Percentiles rank a stretch among this genome's conserved stretches.
Conservation (phyloP, 768 basidiomycete genomes). For the Auriscalpium microsporum region DNA sequence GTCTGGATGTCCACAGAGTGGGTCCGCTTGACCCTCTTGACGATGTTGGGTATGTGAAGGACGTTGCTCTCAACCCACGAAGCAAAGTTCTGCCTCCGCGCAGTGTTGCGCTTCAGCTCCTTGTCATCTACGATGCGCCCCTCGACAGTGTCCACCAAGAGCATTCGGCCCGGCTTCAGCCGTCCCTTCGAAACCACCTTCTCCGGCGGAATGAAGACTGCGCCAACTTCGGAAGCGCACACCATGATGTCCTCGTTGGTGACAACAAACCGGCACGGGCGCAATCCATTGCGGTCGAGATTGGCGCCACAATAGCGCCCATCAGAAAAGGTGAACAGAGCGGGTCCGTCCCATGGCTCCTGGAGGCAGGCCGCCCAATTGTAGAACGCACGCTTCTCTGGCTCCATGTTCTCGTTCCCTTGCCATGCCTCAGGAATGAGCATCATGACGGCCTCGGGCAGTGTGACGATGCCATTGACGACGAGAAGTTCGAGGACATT, state of each 20-base stretch:
- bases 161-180: slow-evolving; percentile 96
- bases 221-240: slow-evolving; percentile 97
- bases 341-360: slow-evolving; percentile 99
- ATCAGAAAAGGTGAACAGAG: slow-evolving; percentile 96
- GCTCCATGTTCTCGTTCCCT: slow-evolving; percentile 93
- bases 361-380: slow-evolving; percentile 97
- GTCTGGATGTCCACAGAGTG: slow-evolving; percentile 56
- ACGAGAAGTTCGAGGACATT: slow-evolving; percentile 96
- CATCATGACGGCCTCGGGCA: slow-evolving; percentile 99
- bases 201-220: slow-evolving; percentile 83
- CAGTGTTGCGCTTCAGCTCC: slow-evolving; percentile 91
- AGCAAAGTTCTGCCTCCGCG: slow-evolving; percentile 87
- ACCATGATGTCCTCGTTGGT: slow-evolving; percentile 97
- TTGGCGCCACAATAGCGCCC: slow-evolving; percentile 98
- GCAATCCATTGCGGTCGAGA: slow-evolving; percentile 92
- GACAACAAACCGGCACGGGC: slow-evolving; percentile 94
- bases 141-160: slow-evolving; percentile 92
- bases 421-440: slow-evolving; percentile 99
- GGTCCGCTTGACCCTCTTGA: slow-evolving; percentile 80
- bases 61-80: slow-evolving; percentile 92
- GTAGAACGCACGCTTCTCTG: slow-evolving; percentile 93
- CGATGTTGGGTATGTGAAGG: slow-evolving; percentile 80
- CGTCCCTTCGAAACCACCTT: slow-evolving; percentile 95
- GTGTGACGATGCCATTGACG: slow-evolving; percentile 91
- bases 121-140: slow-evolving; percentile 97